Evolutionary conservation across 495 filamentous ascomycete genomes (phyloP), one percentile per base, ranked within the genome.

Genomic region (Amniculicola lignicola): DNA sequence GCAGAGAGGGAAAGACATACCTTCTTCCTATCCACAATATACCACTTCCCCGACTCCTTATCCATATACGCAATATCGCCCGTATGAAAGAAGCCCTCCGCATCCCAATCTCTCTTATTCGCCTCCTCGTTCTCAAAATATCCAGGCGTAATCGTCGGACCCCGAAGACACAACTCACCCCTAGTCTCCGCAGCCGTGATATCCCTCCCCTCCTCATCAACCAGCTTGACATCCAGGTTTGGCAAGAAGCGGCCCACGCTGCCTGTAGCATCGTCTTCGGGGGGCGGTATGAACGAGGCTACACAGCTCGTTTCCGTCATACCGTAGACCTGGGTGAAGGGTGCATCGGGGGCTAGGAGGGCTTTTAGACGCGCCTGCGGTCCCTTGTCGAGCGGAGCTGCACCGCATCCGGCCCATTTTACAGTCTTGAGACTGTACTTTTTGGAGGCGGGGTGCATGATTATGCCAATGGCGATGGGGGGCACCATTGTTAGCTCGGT

Each of bases 401-500:
- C 79, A 1, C 79, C 81, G 31, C 70, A 72, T 3, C 55, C 61
- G 3, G 73, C 74, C 5, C 49, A 21, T 7, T 70, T 70, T 11
- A 83, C 54, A 4, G 69, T 71, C 15, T 74, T 72, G 3, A 85
- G 59, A 2, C 73, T 68, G n/a, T 71, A 66, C 31, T 72, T 72
- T 21, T 68, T 67, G 0, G 70, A 67, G n/a, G 68, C 39, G 10
- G 66, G 64, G 4, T 50, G 57, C 2, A 70, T 68, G 14, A 80
- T 71, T 19, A 67, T 56, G 1, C 54, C 60, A 35, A 66, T 50
- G 10, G 78, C 72, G 4, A 86, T 76, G 0, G 80, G 77, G 29
- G 84, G 84, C 0, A 85, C 80, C 25, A 81, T 57, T 0, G 65
- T 54, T 4, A 79, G 64, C 51, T 86, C 80, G 0, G 80, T 84